phyloP scores from a whole-genome alignment of 225 moss, liverwort and hornwort species.

The Sphagnum tenellum region DNA sequence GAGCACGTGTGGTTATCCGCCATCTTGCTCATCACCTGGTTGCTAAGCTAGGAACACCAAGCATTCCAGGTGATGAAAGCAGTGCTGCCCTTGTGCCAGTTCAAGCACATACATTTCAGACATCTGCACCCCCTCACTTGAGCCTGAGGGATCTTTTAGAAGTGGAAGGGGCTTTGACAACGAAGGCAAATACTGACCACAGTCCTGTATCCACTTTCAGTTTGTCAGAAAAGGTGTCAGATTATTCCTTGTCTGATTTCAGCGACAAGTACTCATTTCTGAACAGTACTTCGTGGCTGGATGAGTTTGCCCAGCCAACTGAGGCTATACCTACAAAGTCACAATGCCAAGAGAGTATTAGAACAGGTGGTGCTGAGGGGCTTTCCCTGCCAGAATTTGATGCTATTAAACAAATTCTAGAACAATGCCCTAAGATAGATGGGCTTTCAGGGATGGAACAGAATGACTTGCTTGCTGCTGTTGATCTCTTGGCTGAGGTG shows the following conservation, averaged over 20 bases:
- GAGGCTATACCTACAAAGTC: slow-evolving; percentile 29
- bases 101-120: no score
- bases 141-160: slow-evolving; percentile 26
- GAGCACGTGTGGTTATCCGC: slow-evolving; percentile 77
- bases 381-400: slow-evolving; percentile 62
- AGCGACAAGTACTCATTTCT: slow-evolving; percentile 51
- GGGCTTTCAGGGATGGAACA: slow-evolving; percentile 43
- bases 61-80: slow-evolving; percentile 8
- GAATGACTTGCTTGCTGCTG: slow-evolving; percentile 64
- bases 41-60: slow-evolving; percentile 17
- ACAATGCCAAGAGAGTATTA: slow-evolving; percentile 23
- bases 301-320: slow-evolving; percentile 21
- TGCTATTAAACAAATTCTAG: slow-evolving; percentile 38
- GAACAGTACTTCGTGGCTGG: slow-evolving; percentile 42
- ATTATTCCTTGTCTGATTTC: slow-evolving; percentile 5
- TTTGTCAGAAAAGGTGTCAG: slow-evolving; percentile 8
- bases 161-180: slow-evolving; percentile 11
- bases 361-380: slow-evolving; percentile 53
- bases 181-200: slow-evolving; percentile 13
- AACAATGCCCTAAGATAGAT: slow-evolving; percentile 27
- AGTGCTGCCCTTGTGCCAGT: no score
- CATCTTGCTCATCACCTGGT: slow-evolving; percentile 64
- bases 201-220: slow-evolving; percentile 16
- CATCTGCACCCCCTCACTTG: slow-evolving; percentile 17
- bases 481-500: slow-evolving; percentile 83